Evolutionary conservation across 805 yeast species (phyloP).

Genomic region (Myxozyma geophila): DNA sequence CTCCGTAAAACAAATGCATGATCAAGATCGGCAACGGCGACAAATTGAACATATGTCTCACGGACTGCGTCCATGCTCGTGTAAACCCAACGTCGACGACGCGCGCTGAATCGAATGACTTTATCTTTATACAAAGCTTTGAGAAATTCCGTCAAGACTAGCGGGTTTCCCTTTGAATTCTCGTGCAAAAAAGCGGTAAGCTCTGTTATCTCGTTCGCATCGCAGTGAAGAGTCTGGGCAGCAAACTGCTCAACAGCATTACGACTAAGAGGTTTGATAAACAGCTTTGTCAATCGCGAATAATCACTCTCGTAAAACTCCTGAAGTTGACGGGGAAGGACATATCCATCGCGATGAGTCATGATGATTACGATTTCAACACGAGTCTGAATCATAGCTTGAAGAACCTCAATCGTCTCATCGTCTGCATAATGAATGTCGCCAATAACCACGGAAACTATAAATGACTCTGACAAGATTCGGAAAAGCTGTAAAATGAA

Average conservation of each 20-base stretch:
- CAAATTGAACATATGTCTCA: constrained; percentile 10
- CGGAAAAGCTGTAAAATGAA: constrained; percentile 23
- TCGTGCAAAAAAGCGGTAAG: constrained; percentile 18
- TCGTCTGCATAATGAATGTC: constrained; percentile 36
- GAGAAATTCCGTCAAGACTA: constrained; percentile 28
- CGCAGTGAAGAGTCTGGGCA: constrained; percentile 26
- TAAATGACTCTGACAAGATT: constrained; percentile 28
- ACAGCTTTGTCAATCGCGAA: constrained; percentile 22
- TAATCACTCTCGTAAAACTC: constrained; percentile 26
- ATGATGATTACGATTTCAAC: constrained; percentile 31
- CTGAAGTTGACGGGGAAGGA: constrained; percentile 8
- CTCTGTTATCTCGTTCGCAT: constrained; percentile 15
- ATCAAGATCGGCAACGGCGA: constrained; percentile 25
- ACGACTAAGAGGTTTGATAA: constrained; percentile 31
- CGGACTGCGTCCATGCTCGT: constrained; percentile 15
- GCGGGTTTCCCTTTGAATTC: constrained; percentile 29
- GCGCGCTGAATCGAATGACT: constrained; percentile 24
- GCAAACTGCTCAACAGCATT: constrained; percentile 16
- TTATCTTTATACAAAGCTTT: constrained; percentile 11
- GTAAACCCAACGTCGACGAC: constrained; percentile 24
- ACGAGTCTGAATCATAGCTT: constrained; percentile 22
- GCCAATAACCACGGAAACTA: constrained; percentile 25
- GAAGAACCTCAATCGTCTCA: constrained; percentile 32
- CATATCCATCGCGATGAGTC: constrained; percentile 21
- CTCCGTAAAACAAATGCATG: constrained; percentile 26